These are phyloP conservation scores for Cymbidium sinense DNA, from an alignment of 106 monocot genomes.

Conservation along the genomic window DNA sequence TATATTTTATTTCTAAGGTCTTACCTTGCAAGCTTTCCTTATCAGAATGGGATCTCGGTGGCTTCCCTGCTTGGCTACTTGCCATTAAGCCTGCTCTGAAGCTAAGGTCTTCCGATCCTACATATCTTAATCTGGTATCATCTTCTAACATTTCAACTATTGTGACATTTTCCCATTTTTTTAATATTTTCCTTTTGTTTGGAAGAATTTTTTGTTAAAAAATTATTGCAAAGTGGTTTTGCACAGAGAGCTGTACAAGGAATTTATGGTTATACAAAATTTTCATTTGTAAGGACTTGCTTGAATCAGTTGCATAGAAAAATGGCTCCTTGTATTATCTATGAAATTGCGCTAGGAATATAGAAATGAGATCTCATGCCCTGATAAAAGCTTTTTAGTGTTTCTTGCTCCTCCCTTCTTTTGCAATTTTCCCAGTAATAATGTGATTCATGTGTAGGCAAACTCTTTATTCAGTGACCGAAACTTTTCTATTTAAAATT, in stretches of 20 bases:
- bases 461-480: not conserved
- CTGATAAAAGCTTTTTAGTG: not conserved
- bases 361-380: not conserved
- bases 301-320: not conserved
- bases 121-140: slow-evolving; percentile 69
- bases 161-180: not conserved
- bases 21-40: slow-evolving; percentile 9
- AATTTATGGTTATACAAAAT: not conserved
- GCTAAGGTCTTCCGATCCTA: slow-evolving; percentile 86
- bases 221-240: not conserved
- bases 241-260: not conserved
- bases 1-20: not conserved
- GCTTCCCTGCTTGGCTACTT: slow-evolving; percentile 98
- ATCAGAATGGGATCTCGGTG: slow-evolving; percentile 97
- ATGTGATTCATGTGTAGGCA: not conserved
- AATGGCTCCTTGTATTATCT: not conserved
- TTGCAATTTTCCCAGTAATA: not conserved
- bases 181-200: not conserved
- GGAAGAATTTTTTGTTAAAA: not conserved
- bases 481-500: not conserved
- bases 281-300: not conserved
- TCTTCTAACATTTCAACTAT: not conserved
- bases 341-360: not conserved
- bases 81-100: slow-evolving; percentile 63
- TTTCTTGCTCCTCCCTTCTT: not conserved